Base-by-base conservation (phyloP, 371 early-diverging fungal genomes). In the Mortierella sp. region DNA sequence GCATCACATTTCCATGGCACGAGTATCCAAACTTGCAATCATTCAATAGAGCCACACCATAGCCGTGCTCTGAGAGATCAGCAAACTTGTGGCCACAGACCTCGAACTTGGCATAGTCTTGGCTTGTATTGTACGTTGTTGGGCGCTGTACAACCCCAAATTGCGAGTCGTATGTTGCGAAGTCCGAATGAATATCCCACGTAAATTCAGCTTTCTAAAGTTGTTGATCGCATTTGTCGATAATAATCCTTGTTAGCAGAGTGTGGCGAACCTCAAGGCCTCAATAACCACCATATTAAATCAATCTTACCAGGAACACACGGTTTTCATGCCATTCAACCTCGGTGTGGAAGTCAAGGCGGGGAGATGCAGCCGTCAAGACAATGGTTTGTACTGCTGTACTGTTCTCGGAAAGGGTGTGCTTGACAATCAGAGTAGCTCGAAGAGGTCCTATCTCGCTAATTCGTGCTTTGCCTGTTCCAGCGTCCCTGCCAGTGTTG, bases 31-130 rank as follows among this genome's bases (percentile, higher is more conserved):
- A 96, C 68, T 94, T 97, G 90, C 95, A 92, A 80, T 99, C 97
- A 78, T 95, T 98, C 64, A 98, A 73, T 62, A 99, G 80, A 0
- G 98, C 92, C n/a, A 97, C 93, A 54, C 99, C 99, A 80, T 94
- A 97, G 2, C 96, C 97, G 56, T 88, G 91, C 72, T 99, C 98
- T 0, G 96, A 96, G 17, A 96, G 85, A 72, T 98, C 98, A 12
- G 93, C 97, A 84, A 94, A 99, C 75, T 94, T 96, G 88, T 99
- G 99, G 0, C 93, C 97, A 82, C 97, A 98, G 2, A 97, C 97
- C 84, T 97, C 97, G 78, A 98, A 98, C 62, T 93, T 93, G 19
- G 98, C 97, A 70, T 95, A 86, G 73, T 98, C 98, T 87, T 94
- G 93, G 19, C 93, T 91, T 2, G 94, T 96, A 83, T 98, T 99